Evolutionary conservation across 345 rosid genomes (phyloP).

Genomic region (Lepidium sativum): DNA sequence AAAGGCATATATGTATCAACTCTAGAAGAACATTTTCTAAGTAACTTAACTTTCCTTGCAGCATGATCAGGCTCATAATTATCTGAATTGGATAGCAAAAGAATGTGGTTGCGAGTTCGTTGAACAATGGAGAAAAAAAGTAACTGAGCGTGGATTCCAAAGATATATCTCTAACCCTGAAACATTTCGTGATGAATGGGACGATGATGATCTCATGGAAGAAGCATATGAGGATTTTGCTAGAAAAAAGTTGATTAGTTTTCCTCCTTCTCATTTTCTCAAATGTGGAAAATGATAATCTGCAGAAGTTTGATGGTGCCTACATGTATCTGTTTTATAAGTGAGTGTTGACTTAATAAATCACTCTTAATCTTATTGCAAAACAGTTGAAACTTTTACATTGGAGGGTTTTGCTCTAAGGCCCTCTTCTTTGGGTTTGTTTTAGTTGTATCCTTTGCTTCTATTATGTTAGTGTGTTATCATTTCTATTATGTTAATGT

Average conservation of each 20-base stretch:
- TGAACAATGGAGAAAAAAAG: conserved; percentile 45
- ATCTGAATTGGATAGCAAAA: conserved; percentile 27
- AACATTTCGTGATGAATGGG: conserved; percentile 49
- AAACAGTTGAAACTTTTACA: too few species aligned
- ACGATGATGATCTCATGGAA: conserved; percentile 35
- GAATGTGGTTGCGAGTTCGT: conserved; percentile 22
- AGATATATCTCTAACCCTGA: conserved; percentile 9
- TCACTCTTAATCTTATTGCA: too few species aligned
- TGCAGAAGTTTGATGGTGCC: too few species aligned
- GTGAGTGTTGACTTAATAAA: too few species aligned
- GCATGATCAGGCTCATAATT: conserved; percentile 25
- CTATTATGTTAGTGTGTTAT: too few species aligned
- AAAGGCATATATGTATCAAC: too few species aligned
- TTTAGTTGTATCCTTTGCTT: too few species aligned
- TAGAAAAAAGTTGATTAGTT: not conserved
- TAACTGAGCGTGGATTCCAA: conserved; percentile 9
- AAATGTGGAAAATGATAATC: not conserved
- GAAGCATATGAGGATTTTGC: conserved; percentile 38
- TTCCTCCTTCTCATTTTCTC: not conserved
- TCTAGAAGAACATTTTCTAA: too few species aligned
- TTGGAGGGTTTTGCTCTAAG: too few species aligned
- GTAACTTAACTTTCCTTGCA: not conserved
- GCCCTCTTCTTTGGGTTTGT: too few species aligned
- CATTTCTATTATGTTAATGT: too few species aligned
- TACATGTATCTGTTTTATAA: too few species aligned